Evolutionary conservation across 495 filamentous ascomycete genomes (phyloP), one percentile per base, ranked within the genome.

Genomic region (Aspergillus coremiiformis): DNA sequence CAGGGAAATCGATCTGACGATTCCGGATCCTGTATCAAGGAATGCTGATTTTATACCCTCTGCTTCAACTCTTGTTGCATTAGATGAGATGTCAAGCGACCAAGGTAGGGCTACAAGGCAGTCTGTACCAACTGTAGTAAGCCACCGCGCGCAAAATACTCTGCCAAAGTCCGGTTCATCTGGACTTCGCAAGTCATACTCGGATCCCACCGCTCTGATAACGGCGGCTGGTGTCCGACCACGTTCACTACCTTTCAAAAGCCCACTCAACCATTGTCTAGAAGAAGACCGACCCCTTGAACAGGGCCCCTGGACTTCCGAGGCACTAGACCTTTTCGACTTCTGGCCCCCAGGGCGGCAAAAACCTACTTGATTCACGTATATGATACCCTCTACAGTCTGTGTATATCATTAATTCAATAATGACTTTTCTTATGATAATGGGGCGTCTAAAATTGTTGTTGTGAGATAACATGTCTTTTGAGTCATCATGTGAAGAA

Each of bases 301-400:
- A 39, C 59, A 66, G 51, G 69, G 77, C 0, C 74, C 78, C 5
- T 84, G 81, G 81, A 80, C 80, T 15, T 64, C 68, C 0, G 81
- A 84, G 58, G 81, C 80, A 5, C 70, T 74, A 46, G 78, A 84
- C 58, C 59, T 84, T 17, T 82, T 84, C 57, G 78, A 77, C 20
- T 84, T 78, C 43, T 76, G 72, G 72, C 72, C 71, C 10, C 65
- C 62, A 4, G 71, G 68, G 10, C 61, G 66, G 29, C 61, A 60
- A n/a, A 75, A 68, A 33, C 67, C 69, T 20, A 26, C 5, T n/a
- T 63, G 44, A 57, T 47, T 14, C 15, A 11, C 22, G 12, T 23
- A 20, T 20, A 52, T 53, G 61, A 60, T 64, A 62, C 57, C 55
- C 62, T 41, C 51, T 44, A n/a, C n/a, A 19, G 24, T 4, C 8